Base-by-base conservation (phyloP, 2,329 filamentous ascomycete genomes). In the Fusarium pseudoanthophilum region DNA sequence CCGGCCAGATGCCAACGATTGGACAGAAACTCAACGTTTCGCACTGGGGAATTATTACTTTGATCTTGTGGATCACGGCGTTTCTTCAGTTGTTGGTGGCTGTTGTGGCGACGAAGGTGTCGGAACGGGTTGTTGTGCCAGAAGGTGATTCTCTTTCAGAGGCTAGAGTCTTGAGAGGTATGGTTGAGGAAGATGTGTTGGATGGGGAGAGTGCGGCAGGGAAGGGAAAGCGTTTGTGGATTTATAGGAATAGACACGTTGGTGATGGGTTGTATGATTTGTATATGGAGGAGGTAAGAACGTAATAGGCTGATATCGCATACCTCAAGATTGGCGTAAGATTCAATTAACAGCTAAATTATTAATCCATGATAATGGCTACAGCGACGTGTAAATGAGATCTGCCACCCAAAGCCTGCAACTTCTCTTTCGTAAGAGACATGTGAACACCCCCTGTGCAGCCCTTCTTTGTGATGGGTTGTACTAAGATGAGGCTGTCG, bases 291-390 rank as follows among this genome's bases (percentile, higher is more conserved):
- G 24, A 46, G 43, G 13, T 46, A 0, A 28, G 26, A 28, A 4
- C 26, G 26, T 46, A 28, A 4, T 3, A 15, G 2, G 18, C 13
- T 11, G 4, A 10, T 21, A 5, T 15, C 9, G 10, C 0, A 1
- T 7, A 10, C 6, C 18, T 3, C 13, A 5, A 20, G 13, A 9
- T 3, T 14, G 4, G 8, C 5, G 2, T 2, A 11, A 43, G 15
- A 16, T n/a, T 43, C 4, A 7, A 24, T 24, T 42, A 15, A 42
- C 4, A 5, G n/a, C 9, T 5, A 14, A 21, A 39, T 39, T 21
- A 13, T 21, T 5, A 21, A 21, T 39, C 11, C 20, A 39, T 7
- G 11, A 13, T 0, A 21, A 39, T 39, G 37, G 20, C 20, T 7
- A 21, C 20, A 21, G 11, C 7, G 20, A 39, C 37, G 11, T 8